Evolutionary conservation across 2,329 filamentous ascomycete species (phyloP), one percentile per base, ranked within the genome.

Genomic region (Coleophoma cylindrospora): DNA sequence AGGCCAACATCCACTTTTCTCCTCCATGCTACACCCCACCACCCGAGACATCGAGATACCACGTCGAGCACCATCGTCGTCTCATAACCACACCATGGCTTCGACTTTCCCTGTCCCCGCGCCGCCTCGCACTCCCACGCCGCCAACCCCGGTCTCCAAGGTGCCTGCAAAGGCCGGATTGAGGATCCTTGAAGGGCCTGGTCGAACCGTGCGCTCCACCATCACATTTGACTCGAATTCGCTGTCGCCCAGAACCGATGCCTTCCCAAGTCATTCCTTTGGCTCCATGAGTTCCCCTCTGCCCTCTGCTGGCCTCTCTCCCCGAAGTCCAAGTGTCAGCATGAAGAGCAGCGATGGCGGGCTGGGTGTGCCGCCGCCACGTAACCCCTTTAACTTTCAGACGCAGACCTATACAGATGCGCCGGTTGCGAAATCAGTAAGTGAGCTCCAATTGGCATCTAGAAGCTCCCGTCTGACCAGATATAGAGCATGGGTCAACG

Each of bases 331-430:
- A 56, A 48, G 43, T 52, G 52, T 33, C 61, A 61, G 52, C 55
- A 19, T 57, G 47, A 65, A 69, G 48, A 61, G 65, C 56, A 61
- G 65, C 56, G 64, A 65, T 40, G 57, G 65, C n/a, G 62, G 66
- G 11, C 69, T 69, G 37, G 55, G 50, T 33, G 47, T 54, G 19
- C 54, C 54, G 32, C 55, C 54, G 34, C 60, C 56, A 14, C 73
- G 71, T 50, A 88, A 84, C 57, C 92, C 92, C 1, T 97, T 99
- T 81, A 97, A 97, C 71, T 97, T 97, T 70, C 83, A 95, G 70
- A 88, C 92, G 1, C 85, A 88, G 65, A 78, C 84, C 43, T 86
- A 91, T 65, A 84, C 86, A 14, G 87, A 86, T 55, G 77, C 78
- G 15, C 87, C 88, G 3, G 79, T 91, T 51, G 62, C 71, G 50